Evolutionary conservation across 805 yeast genomes (phyloP).

Genomic region (Metschnikowia peoriensis): DNA sequence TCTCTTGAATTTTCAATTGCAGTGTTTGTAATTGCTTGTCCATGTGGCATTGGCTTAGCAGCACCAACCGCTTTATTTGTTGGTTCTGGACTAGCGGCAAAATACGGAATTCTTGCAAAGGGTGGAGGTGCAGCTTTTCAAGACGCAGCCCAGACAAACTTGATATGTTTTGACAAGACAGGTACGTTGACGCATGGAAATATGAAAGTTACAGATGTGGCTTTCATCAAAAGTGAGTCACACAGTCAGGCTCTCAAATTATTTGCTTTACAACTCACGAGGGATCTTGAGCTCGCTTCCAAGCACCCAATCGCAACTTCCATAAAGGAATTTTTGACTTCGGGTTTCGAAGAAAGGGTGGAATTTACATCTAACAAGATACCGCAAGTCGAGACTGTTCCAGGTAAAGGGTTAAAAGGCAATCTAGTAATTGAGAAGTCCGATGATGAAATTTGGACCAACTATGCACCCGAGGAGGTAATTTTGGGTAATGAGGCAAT

Average conservation of each 20-base stretch:
- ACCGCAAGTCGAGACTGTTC: slow-evolving; percentile 49
- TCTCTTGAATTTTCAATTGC: slow-evolving; percentile 74
- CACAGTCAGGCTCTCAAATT: slow-evolving; percentile 13
- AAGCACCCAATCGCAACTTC: slow-evolving; percentile 70
- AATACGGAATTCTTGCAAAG: slow-evolving; percentile 68
- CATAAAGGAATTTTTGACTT: slow-evolving; percentile 34
- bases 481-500: slow-evolving; percentile 62
- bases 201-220: slow-evolving; percentile 52
- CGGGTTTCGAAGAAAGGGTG: neutral
- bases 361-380: slow-evolving; percentile 33
- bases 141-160: slow-evolving; percentile 62
- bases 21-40: slow-evolving; percentile 81
- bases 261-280: slow-evolving; percentile 46
- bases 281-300: slow-evolving; percentile 62
- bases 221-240: slow-evolving; percentile 23
- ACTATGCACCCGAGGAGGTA: slow-evolving; percentile 34
- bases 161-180: slow-evolving; percentile 75
- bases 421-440: slow-evolving; percentile 25
- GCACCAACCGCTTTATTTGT: slow-evolving; percentile 83
- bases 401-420: slow-evolving; percentile 63
- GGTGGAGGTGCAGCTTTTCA: slow-evolving; percentile 86
- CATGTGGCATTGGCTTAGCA: slow-evolving; percentile 82
- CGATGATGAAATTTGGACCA: slow-evolving; percentile 30
- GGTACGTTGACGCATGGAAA: slow-evolving; percentile 75
- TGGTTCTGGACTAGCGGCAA: slow-evolving; percentile 78